Conservation (phyloP, 1,284 basidiomycete species). For the Blastosporella zonata region DNA sequence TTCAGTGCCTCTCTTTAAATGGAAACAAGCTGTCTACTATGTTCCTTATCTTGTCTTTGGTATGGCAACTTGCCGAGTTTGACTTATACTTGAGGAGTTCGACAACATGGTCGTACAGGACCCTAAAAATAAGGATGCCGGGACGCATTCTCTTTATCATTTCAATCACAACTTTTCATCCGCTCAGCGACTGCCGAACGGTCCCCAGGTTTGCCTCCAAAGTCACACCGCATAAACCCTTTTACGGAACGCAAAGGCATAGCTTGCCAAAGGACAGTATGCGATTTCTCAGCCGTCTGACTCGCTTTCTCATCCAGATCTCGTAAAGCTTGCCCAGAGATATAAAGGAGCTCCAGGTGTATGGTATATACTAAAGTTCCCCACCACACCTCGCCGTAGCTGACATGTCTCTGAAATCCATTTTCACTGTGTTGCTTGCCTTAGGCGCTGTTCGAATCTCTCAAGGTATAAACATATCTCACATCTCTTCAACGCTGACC, state of each 20-base stretch:
- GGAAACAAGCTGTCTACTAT: not conserved
- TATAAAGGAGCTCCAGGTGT: constrained; percentile 5
- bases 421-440: constrained; percentile 21
- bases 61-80: too few relatives aligned
- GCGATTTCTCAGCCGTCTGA: not conserved
- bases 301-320: not conserved
- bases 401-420: constrained; percentile 27
- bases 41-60: too few relatives aligned
- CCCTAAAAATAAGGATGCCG: not conserved
- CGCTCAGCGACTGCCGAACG: not conserved
- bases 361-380: not conserved
- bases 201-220: not conserved
- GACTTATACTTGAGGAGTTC: too few relatives aligned
- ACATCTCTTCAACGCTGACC: not conserved
- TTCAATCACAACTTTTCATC: not conserved
- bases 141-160: not conserved
- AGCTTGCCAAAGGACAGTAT: not conserved
- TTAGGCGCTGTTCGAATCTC: constrained; percentile 20
- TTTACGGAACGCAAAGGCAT: not conserved
- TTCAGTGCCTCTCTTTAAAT: not conserved
- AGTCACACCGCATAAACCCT: not conserved
- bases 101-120: not conserved
- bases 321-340: not conserved
- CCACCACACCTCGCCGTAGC: not conserved
- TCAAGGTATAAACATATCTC: constrained; percentile 16